phyloP scores from a whole-genome alignment of 2,329 filamentous ascomycete genomes.

The Purpureocillium takamizusanense region DNA sequence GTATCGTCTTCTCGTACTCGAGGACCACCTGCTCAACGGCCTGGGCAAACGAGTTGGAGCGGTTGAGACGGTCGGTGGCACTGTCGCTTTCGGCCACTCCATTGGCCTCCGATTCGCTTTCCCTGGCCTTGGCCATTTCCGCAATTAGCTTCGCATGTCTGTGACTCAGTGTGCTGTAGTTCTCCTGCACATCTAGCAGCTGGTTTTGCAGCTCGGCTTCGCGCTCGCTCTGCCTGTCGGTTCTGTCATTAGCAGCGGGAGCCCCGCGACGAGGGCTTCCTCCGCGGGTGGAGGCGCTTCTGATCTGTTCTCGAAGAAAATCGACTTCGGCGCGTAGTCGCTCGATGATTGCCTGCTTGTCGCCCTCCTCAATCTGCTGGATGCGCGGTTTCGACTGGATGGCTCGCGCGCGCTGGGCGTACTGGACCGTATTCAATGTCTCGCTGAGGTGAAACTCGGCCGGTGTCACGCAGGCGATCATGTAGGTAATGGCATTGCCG shows the following conservation, averaged over 20 bases:
- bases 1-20: constrained; percentile 98
- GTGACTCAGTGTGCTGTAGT: constrained; percentile 82
- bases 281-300: constrained; percentile 67
- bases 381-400: constrained; percentile 98
- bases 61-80: constrained; percentile 79
- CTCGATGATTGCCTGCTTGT: constrained; percentile 91
- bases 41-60: constrained; percentile 91
- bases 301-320: constrained; percentile 89
- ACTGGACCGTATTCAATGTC: constrained; percentile 94
- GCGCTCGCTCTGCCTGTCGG: constrained; percentile 72
- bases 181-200: constrained; percentile 85
- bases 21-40: constrained; percentile 93
- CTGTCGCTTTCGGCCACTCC: constrained; percentile 58
- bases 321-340: constrained; percentile 87
- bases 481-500: constrained; percentile 96
- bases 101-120: constrained; percentile 54
- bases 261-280: constrained; percentile 44
- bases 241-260: constrained; percentile 54
- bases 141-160: constrained; percentile 93
- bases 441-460: constrained; percentile 96
- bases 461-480: constrained; percentile 97
- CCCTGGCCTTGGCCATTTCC: constrained; percentile 79
- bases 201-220: constrained; percentile 91
- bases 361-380: constrained; percentile 84
- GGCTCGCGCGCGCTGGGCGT: constrained; percentile 87